Evolutionary conservation across 192 early-diverging fungal species (phyloP).

Genomic region (Backusella mclennaniae): DNA sequence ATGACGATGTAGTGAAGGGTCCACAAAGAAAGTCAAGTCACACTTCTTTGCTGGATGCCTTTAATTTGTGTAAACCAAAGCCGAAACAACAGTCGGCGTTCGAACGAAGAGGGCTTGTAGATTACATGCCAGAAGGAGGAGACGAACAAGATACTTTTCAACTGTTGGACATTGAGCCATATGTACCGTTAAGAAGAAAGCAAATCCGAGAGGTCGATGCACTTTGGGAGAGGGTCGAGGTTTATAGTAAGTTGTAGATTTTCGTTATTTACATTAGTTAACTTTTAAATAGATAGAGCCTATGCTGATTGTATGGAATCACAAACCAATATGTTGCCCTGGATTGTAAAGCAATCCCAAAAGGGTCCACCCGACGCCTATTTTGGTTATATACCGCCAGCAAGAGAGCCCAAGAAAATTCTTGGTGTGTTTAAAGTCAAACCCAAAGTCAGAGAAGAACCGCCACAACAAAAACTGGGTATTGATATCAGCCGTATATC

Average conservation of each 20-base stretch:
- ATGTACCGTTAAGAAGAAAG: background rate
- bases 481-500: background rate
- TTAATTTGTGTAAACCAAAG: slow-evolving; percentile 15
- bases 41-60: background rate
- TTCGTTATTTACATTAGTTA: background rate
- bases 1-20: background rate
- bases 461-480: background rate
- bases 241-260: slow-evolving; percentile 3
- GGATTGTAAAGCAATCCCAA: slow-evolving; percentile 29
- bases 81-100: background rate
- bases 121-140: background rate
- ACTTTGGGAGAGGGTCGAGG: background rate
- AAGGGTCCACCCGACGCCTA: slow-evolving; percentile 27
- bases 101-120: background rate
- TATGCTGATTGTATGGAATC: slow-evolving; percentile 24
- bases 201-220: slow-evolving; percentile 9
- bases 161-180: background rate
- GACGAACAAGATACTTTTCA: background rate
- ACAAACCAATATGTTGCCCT: slow-evolving; percentile 17
- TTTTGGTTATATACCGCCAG: slow-evolving; percentile 17
- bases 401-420: slow-evolving; percentile 4
- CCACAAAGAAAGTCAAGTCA: background rate
- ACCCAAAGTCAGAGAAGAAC: background rate
- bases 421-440: slow-evolving; percentile 15
- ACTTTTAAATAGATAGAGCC: slow-evolving; percentile 10